Base-by-base conservation (phyloP, 1,284 basidiomycete genomes). In the Agroathelia rolfsii region DNA sequence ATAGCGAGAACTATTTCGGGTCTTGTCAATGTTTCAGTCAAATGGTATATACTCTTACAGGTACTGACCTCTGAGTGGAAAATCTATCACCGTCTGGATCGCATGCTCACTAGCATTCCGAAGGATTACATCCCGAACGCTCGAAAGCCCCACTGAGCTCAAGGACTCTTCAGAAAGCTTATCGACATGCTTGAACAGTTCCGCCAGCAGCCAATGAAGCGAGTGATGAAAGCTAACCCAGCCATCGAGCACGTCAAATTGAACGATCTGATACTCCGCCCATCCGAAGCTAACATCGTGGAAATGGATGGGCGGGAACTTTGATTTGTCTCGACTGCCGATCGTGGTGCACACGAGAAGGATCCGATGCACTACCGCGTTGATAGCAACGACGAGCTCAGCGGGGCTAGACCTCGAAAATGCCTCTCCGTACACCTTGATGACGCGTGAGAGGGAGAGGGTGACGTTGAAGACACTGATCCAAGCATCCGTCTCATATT, bases 161-260 rank as follows among this genome's bases (percentile, higher is more conserved):
- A 85, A 49, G n/a, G 60, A 58, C 12, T 67, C 66, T 33, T 74
- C 71, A 6, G 66, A 65, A 23, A 87, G 59, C 36, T 76, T 51
- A 36, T 76, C 69, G 20, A 81, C 69, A 43, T 88, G 84, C 56
- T 93, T 93, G 52, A 89, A 68, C 37, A 96, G 59, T 57, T 97
- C 94, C 13, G 90, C 87, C 28, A 95, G 65, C 14, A 96, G 64
- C 81, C 92, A 92, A 50, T 93, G 87, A 40, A 95, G 55, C 13
- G 92, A 89, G 52, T 97, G 90, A 51, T 97, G 94, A 56, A 96
- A 97, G 56, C 86, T 90, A 37, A 89, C 78, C 67, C 76, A 80
- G 7, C 81, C 77, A n/a, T 79, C 74, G 46, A 79, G 58, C 3
- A 92, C 81, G 39, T 87, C 75, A 50, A 87, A 87, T 9, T 84